Conservation (phyloP, 176 grass and related monocot species). For the Cymbopogon citratus region DNA sequence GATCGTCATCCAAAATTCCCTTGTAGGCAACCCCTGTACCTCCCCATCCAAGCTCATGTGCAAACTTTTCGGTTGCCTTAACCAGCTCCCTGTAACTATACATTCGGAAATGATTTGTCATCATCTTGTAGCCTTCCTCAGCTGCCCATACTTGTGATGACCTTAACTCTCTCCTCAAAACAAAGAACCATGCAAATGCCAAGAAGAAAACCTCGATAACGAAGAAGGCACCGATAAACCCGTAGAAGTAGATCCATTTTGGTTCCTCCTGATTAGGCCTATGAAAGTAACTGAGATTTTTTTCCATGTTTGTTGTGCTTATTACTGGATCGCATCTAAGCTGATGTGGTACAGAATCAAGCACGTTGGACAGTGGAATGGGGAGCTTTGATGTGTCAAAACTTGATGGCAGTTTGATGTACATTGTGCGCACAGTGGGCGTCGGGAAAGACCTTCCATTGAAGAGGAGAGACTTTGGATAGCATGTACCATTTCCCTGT, state of each 20-base stretch:
- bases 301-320: background rate
- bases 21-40: slow-evolving; percentile 29
- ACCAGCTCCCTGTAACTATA: slow-evolving; percentile 38
- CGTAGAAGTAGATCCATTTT: slow-evolving; percentile 31
- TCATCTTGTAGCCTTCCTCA: slow-evolving; percentile 47
- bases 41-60: slow-evolving; percentile 44
- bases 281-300: background rate
- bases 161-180: slow-evolving; percentile 33
- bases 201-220: slow-evolving; percentile 34
- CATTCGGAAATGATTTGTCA: slow-evolving; percentile 36
- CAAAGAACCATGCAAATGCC: slow-evolving; percentile 42
- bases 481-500: slow-evolving; percentile 39
- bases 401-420: slow-evolving; percentile 34
- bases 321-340: background rate
- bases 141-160: slow-evolving; percentile 22
- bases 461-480: slow-evolving; percentile 41
- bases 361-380: slow-evolving; percentile 28
- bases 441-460: slow-evolving; percentile 43
- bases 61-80: slow-evolving; percentile 36
- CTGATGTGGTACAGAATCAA: background rate
- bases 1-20: slow-evolving; percentile 26
- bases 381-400: background rate
- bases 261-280: background rate
- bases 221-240: slow-evolving; percentile 33
- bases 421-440: slow-evolving; percentile 31